phyloP scores from a whole-genome alignment of 2,329 filamentous ascomycete species.

The Mycosphaerella sp. region DNA sequence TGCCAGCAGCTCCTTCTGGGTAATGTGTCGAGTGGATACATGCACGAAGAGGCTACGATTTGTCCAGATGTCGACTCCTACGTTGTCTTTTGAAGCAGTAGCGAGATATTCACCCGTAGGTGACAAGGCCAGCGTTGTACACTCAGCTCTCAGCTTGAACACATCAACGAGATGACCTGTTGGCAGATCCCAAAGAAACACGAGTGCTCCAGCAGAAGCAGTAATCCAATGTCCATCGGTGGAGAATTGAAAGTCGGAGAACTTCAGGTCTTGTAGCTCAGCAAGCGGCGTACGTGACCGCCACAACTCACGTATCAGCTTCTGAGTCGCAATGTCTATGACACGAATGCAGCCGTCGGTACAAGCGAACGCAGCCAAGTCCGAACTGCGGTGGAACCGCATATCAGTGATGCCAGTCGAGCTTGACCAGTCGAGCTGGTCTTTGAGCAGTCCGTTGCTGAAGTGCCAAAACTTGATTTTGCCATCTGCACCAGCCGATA shows the following conservation, averaged over 20 bases:
- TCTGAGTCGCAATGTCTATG: slow-evolving; percentile 83
- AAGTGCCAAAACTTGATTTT: slow-evolving; percentile 99
- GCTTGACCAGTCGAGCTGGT: slow-evolving; percentile 77
- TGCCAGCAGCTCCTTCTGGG: slow-evolving; percentile 63
- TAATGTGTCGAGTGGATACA: slow-evolving; percentile 76
- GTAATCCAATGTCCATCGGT: slow-evolving; percentile 91
- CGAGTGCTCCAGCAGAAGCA: slow-evolving; percentile 72
- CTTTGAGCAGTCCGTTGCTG: slow-evolving; percentile 66
- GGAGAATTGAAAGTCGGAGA: slow-evolving; percentile 59
- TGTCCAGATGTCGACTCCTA: slow-evolving; percentile 93
- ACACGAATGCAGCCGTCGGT: slow-evolving; percentile 83
- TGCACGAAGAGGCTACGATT: slow-evolving; percentile 89
- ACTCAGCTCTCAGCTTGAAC: slow-evolving; percentile 70
- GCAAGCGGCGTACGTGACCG: slow-evolving; percentile 48
- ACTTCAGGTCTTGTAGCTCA: slow-evolving; percentile 19
- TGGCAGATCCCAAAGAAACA: slow-evolving; percentile 89
- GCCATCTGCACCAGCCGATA: slow-evolving; percentile 84
- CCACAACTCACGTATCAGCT: slow-evolving; percentile 88
- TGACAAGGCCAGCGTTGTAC: slow-evolving; percentile 82
- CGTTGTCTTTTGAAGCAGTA: slow-evolving; percentile 70
- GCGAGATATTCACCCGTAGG: slow-evolving; percentile 90
- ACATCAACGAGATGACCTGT: slow-evolving; percentile 94
- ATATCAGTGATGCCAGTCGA: slow-evolving; percentile 70
- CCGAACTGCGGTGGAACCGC: slow-evolving; percentile 74
- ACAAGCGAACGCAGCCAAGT: slow-evolving; percentile 81